Conservation (phyloP, 306 rosid species). For the Fragaria iinumae region DNA sequence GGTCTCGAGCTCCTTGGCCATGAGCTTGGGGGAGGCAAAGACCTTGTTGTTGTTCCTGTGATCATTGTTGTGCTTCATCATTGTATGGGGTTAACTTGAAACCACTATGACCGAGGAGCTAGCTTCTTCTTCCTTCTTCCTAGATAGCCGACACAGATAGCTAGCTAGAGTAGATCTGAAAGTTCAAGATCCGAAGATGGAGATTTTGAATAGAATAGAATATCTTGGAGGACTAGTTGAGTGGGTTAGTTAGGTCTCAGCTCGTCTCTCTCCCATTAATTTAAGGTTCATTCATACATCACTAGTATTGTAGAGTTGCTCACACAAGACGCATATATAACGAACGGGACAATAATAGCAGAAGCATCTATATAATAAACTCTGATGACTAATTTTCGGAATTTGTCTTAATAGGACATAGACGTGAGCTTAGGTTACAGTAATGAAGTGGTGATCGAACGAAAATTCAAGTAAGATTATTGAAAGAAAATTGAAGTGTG, state of each 20-base stretch:
- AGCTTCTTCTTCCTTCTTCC: background rate
- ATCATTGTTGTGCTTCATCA: background rate
- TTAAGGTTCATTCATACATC: conserved; percentile 7
- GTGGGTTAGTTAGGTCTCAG: conserved; percentile 1
- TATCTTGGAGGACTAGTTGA: background rate
- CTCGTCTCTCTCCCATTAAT: background rate
- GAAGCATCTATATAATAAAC: background rate
- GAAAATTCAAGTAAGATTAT: background rate
- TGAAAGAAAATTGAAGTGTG: background rate
- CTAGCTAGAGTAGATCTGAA: conserved; percentile 1
- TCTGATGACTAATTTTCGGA: background rate
- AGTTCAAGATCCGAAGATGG: background rate
- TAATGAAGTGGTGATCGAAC: background rate
- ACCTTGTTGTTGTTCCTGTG: conserved; percentile 25
- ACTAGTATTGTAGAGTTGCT: background rate
- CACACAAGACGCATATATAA: background rate
- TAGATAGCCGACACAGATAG: background rate
- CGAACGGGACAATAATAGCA: background rate
- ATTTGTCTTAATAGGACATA: conserved; percentile 7
- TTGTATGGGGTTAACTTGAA: background rate
- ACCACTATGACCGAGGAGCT: background rate
- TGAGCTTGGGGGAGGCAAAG: conserved; percentile 18
- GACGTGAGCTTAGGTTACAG: background rate
- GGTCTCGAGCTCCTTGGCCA: conserved; percentile 33
- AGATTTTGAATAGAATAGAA: conserved; percentile 3